These are phyloP conservation scores for Neospora caninum DNA, from an alignment of 169 alveolate genomes.

Conservation along the genomic window DNA sequence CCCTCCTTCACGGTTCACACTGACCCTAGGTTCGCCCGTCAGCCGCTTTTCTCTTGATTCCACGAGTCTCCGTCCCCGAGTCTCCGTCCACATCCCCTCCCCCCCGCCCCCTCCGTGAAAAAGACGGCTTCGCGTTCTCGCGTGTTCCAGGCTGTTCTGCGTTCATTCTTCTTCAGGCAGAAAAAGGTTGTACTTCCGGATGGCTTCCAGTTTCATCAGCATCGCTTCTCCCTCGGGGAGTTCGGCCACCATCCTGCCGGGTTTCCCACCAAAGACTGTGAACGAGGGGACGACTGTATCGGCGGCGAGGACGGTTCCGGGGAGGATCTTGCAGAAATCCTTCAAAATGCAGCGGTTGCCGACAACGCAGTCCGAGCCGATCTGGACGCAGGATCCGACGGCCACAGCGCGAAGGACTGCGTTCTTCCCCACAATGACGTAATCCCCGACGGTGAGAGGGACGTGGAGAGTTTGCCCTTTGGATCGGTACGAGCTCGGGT, in stretches of 20 bases:
- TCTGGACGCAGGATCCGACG: slow-evolving; percentile 83
- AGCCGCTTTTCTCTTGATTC: too few species aligned
- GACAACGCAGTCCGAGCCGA: slow-evolving; percentile 85
- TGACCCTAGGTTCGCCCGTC: too few species aligned
- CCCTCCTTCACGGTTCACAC: too few species aligned
- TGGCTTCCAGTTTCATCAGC: slow-evolving; percentile 59
- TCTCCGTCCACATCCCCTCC: too few species aligned
- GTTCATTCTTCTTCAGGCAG: neutral
- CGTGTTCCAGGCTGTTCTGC: too few species aligned
- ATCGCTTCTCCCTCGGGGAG: slow-evolving; percentile 77
- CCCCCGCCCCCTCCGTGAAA: too few species aligned
- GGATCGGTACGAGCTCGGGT: slow-evolving; percentile 39
- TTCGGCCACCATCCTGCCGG: slow-evolving; percentile 81
- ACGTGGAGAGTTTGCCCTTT: slow-evolving; percentile 40
- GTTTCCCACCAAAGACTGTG: slow-evolving; percentile 88
- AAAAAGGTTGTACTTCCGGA: neutral
- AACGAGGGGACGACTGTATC: slow-evolving; percentile 85
- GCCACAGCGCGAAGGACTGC: slow-evolving; percentile 79
- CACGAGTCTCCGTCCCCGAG: too few species aligned
- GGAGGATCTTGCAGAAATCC: slow-evolving; percentile 80
- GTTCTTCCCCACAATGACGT: slow-evolving; percentile 81
- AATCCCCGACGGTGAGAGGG: slow-evolving; percentile 81
- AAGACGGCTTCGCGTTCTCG: too few species aligned
- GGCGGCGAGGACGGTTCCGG: slow-evolving; percentile 82
- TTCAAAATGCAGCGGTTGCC: slow-evolving; percentile 81